phyloP scores from a whole-genome alignment of 495 filamentous ascomycete genomes.

The Astrothelium subdiscretum region DNA sequence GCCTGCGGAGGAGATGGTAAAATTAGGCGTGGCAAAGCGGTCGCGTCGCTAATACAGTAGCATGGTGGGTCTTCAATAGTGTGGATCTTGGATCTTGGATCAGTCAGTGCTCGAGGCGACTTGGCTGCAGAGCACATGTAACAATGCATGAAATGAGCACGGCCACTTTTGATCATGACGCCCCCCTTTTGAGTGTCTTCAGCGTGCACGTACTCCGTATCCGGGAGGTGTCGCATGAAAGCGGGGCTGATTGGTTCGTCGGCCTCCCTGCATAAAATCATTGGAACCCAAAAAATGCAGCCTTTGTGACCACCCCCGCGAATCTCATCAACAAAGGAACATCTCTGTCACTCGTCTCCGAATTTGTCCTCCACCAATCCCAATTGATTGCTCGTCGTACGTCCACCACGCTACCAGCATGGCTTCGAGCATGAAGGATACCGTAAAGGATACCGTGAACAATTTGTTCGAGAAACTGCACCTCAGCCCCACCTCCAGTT shows the following conservation, averaged over 20 bases:
- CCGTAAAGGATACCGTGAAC: constrained; percentile 37
- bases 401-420: neutral
- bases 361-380: neutral
- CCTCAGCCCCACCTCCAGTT: constrained; percentile 30
- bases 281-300: neutral
- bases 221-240: neutral
- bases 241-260: neutral
- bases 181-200: neutral
- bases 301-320: neutral
- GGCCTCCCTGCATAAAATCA: neutral
- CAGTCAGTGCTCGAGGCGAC: neutral
- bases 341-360: neutral
- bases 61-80: too few relatives aligned
- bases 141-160: neutral
- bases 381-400: neutral
- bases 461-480: constrained; percentile 49
- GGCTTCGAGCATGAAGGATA: constrained; percentile 21
- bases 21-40: neutral
- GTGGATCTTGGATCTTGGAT: neutral
- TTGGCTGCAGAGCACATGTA: neutral
- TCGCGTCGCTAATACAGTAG: neutral
- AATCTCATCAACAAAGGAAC: neutral
- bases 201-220: neutral
- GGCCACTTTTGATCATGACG: neutral
- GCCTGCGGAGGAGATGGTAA: neutral